Evolutionary conservation across 805 yeast species (phyloP), one percentile per base, ranked within the genome.

Genomic region (Pachysolen tannophilus): DNA sequence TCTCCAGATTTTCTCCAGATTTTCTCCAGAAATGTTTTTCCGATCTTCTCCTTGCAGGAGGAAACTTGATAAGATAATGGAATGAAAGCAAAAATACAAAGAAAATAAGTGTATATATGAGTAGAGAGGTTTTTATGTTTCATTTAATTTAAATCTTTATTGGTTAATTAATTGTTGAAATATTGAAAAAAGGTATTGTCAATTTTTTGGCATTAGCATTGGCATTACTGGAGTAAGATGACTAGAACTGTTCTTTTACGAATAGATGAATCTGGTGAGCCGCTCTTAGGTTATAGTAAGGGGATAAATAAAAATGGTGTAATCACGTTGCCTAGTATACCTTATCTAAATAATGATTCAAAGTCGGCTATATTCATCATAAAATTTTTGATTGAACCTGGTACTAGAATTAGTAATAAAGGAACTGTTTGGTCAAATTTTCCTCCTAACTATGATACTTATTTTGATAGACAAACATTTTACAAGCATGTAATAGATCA

Each of bases 361-460:
- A 65, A 59, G 2, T 66, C 62, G 32, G 56, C 64, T 1, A 37
- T 72, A 16, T 71, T 67, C 47, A 49, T 56, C 10, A 61, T 90
- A 33, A 65, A 77, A 29, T 63, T 90, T 40, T 69, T 71, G 36
- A 60, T 90, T 39, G 75, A 79, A 25, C 92, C 95, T 2, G 84
- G 94, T 8, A 70, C 90, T 6, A 69, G 72, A 11, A 72, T 86
- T 11, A 65, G 84, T 8, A 72, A 82, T 47, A 74, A 76, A 21
- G 96, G 92, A 5, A 60, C 65, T 6, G 63, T 90, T 21, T 73
- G 79, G 74, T 75, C 84, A 31, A 88, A 88, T 56, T 70, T 77
- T 10, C 94, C 94, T 1, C 62, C 65, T 2, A 47, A 50, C 13
- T 41, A 46, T 5, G 44, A 46, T 4, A 56, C 60, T 2, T 49